Conservation (phyloP, 495 filamentous ascomycete genomes). For the Apodospora peruviana region DNA sequence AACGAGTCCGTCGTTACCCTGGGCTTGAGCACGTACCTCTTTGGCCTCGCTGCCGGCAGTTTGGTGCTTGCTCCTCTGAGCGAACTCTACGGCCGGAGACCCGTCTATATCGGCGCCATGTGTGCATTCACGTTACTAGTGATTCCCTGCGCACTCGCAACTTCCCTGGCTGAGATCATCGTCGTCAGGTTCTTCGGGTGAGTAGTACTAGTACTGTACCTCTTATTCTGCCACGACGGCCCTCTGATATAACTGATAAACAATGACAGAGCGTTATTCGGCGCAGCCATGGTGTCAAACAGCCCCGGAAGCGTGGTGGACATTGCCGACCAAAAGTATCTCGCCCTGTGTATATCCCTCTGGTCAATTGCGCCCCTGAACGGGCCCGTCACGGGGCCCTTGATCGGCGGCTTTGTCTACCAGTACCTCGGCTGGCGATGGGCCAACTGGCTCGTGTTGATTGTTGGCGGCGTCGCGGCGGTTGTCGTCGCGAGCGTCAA, state of each 20-base stretch:
- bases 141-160: conserved; percentile 65
- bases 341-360: conserved; percentile 66
- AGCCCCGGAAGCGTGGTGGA: conserved; percentile 80
- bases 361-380: conserved; percentile 79
- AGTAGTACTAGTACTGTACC: conserved; percentile 3
- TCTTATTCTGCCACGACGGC: too few species aligned
- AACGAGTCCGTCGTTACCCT: conserved; percentile 58
- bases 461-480: conserved; percentile 54
- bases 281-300: conserved; percentile 74
- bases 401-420: conserved; percentile 72
- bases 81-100: conserved; percentile 73
- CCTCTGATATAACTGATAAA: neutral
- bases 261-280: conserved; percentile 57
- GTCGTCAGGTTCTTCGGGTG: conserved; percentile 68
- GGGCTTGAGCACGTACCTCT: conserved; percentile 73
- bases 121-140: conserved; percentile 59
- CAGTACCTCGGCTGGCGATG: conserved; percentile 77
- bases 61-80: conserved; percentile 67
- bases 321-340: conserved; percentile 62
- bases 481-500: conserved; percentile 48
- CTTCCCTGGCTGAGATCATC: conserved; percentile 58
- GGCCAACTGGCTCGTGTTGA: conserved; percentile 80
- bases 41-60: conserved; percentile 68
- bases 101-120: conserved; percentile 63
- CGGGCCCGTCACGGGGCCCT: conserved; percentile 58